These are phyloP conservation scores for Albugo candida DNA, from an alignment of 352 stramenopile species.

Conservation along the genomic window DNA sequence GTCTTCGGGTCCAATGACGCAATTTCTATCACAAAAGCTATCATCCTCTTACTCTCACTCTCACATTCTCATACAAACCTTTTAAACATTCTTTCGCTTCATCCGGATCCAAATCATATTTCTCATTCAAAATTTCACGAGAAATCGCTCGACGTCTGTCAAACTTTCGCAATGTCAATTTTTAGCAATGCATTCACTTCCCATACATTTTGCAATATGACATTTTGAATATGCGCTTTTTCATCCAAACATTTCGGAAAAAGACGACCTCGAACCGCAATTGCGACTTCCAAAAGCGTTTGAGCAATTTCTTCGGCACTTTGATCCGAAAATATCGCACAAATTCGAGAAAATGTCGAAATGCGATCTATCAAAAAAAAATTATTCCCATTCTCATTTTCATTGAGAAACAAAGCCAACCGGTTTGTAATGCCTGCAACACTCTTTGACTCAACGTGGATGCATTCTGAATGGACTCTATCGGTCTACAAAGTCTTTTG, in stretches of 20 bases:
- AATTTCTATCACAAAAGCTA: slow-evolving; percentile 14
- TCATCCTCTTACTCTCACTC: background rate
- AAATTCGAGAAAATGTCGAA: slow-evolving; percentile 1
- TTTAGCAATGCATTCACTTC: background rate
- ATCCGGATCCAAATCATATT: background rate
- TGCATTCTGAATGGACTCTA: slow-evolving; percentile 13
- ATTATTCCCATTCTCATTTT: slow-evolving; percentile 12
- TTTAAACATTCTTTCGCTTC: too few species aligned
- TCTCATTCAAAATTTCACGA: background rate
- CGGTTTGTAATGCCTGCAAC: slow-evolving; percentile 8
- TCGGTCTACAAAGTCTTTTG: slow-evolving; percentile 3
- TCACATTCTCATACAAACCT: too few species aligned
- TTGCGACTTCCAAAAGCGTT: slow-evolving; percentile 2
- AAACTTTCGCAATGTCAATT: background rate
- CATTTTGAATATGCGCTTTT: background rate
- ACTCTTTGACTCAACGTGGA: slow-evolving; percentile 2
- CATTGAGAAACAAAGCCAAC: slow-evolving; percentile 17
- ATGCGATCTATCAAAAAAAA: background rate
- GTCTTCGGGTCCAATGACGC: slow-evolving; percentile 20
- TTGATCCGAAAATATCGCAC: slow-evolving; percentile 5
- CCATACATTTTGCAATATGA: background rate
- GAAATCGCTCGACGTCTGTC: background rate
- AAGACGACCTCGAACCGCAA: slow-evolving; percentile 15
- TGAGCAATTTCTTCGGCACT: slow-evolving; percentile 15
- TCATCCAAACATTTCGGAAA: slow-evolving; percentile 16